These are phyloP conservation scores for Pseudogymnoascus sp. DNA, from an alignment of 2,329 filamentous ascomycete species.

Conservation along the genomic window DNA sequence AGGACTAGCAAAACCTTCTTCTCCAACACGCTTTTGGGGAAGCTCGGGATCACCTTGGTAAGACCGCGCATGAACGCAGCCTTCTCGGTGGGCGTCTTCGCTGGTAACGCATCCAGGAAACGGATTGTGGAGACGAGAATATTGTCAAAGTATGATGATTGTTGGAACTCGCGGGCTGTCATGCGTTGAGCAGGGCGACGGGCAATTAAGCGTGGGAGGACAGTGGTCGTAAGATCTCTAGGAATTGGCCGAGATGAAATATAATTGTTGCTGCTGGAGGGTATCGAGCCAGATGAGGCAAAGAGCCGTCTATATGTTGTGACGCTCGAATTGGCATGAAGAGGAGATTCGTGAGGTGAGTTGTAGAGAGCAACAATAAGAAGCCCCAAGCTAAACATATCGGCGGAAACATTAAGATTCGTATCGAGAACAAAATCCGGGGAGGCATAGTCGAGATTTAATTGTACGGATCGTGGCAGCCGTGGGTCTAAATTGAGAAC, in stretches of 20 bases:
- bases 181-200: slow-evolving; percentile 80
- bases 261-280: slow-evolving; percentile 76
- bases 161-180: slow-evolving; percentile 84
- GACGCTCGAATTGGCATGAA: slow-evolving; percentile 73
- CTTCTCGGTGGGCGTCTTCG: slow-evolving; percentile 88
- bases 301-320: slow-evolving; percentile 83
- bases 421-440: slow-evolving; percentile 92
- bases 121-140: slow-evolving; percentile 93
- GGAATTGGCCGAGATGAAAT: slow-evolving; percentile 73
- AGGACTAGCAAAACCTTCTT: slow-evolving; percentile 87
- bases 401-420: slow-evolving; percentile 73
- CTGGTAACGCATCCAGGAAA: slow-evolving; percentile 83
- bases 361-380: slow-evolving; percentile 89
- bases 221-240: slow-evolving; percentile 64
- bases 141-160: slow-evolving; percentile 95
- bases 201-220: slow-evolving; percentile 81
- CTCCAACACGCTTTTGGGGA: slow-evolving; percentile 87
- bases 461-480: slow-evolving; percentile 72
- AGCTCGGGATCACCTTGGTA: slow-evolving; percentile 79
- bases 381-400: slow-evolving; percentile 90
- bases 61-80: slow-evolving; percentile 84
- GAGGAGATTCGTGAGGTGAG: slow-evolving; percentile 80
- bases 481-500: slow-evolving; percentile 78
- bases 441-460: slow-evolving; percentile 88
- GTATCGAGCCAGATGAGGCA: slow-evolving; percentile 68